These are phyloP conservation scores for Xylariaceae sp. DNA, from an alignment of 2,329 filamentous ascomycete species.

Conservation along the genomic window DNA sequence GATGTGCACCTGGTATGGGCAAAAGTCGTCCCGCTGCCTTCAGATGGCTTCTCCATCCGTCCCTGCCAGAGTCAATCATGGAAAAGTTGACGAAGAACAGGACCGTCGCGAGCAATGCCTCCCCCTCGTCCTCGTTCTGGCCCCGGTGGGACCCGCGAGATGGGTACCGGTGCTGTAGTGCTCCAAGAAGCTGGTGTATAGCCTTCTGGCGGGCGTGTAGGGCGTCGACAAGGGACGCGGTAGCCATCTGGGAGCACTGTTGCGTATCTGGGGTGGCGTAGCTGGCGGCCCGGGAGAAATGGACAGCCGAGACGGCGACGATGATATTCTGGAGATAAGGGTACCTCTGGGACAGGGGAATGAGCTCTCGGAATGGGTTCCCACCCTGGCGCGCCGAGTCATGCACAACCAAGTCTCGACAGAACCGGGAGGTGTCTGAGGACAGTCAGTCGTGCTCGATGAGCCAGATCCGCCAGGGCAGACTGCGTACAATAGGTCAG, in stretches of 20 bases:
- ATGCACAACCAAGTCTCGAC: slow-evolving; percentile 45
- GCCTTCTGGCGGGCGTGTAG: slow-evolving; percentile 39
- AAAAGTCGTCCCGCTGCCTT: slow-evolving; percentile 36
- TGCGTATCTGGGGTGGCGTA: slow-evolving; percentile 19
- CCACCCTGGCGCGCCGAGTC: slow-evolving; percentile 31
- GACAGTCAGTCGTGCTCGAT: slow-evolving; percentile 3
- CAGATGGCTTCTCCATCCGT: slow-evolving; percentile 39
- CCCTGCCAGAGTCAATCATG: slow-evolving; percentile 39
- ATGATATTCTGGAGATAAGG: slow-evolving; percentile 41
- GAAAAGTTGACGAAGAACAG: slow-evolving; percentile 46
- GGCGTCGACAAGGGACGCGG: slow-evolving; percentile 37
- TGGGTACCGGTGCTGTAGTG: slow-evolving; percentile 24
- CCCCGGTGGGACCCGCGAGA: background rate
- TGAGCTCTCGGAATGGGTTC: slow-evolving; percentile 42
- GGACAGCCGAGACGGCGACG: slow-evolving; percentile 41
- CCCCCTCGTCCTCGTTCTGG: slow-evolving; percentile 23
- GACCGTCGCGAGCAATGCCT: slow-evolving; percentile 40
- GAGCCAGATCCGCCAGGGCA: background rate
- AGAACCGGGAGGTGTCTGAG: slow-evolving; percentile 30
- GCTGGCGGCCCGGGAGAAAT: slow-evolving; percentile 38
- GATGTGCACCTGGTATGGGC: too few species aligned
- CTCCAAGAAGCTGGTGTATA: slow-evolving; percentile 33
- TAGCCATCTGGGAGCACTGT: background rate
- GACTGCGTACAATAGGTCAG: slow-evolving; percentile 41
- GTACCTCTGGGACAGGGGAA: slow-evolving; percentile 37